phyloP scores from a whole-genome alignment of 2,329 filamentous ascomycete species.

The Neurospora crassa region DNA sequence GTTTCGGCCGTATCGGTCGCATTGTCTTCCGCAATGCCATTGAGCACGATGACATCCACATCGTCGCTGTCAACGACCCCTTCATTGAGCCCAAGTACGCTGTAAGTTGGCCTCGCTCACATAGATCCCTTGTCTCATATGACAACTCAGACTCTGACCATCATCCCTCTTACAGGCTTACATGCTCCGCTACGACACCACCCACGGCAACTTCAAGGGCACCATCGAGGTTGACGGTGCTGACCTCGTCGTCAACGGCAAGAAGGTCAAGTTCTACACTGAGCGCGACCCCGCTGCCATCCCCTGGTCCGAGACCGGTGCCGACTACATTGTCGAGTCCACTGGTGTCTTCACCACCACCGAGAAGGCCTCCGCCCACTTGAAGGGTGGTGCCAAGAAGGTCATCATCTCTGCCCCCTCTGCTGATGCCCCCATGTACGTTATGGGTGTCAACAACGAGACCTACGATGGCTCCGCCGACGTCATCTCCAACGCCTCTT shows the following conservation, averaged over 20 bases:
- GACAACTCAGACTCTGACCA: conserved; percentile 20
- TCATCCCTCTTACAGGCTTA: conserved; percentile 56
- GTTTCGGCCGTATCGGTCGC: conserved; percentile 98
- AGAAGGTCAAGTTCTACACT: conserved; percentile 88
- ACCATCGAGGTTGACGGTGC: conserved; percentile 62
- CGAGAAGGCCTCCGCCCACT: conserved; percentile 88
- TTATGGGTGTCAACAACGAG: conserved; percentile 98
- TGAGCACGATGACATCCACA: conserved; percentile 79
- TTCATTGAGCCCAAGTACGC: conserved; percentile 98
- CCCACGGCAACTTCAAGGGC: conserved; percentile 95
- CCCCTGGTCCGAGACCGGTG: conserved; percentile 80
- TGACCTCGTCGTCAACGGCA: conserved; percentile 83
- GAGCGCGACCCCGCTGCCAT: conserved; percentile 86
- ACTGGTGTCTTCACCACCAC: conserved; percentile 99
- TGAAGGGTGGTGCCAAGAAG: conserved; percentile 97
- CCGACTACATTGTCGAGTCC: conserved; percentile 92
- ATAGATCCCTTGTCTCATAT: conserved; percentile 1
- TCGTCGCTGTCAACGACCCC: conserved; percentile 97
- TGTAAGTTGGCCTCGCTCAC: conserved; percentile 50
- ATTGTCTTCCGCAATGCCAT: conserved; percentile 98
- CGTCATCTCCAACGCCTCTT: conserved; percentile 98
- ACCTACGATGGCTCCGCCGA: conserved; percentile 82
- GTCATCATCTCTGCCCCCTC: conserved; percentile 88
- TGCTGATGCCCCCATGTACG: conserved; percentile 98
- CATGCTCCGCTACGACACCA: conserved; percentile 99